phyloP scores from a whole-genome alignment of 192 early-diverging fungal species.

The Phlyctochytrium arcticum region DNA sequence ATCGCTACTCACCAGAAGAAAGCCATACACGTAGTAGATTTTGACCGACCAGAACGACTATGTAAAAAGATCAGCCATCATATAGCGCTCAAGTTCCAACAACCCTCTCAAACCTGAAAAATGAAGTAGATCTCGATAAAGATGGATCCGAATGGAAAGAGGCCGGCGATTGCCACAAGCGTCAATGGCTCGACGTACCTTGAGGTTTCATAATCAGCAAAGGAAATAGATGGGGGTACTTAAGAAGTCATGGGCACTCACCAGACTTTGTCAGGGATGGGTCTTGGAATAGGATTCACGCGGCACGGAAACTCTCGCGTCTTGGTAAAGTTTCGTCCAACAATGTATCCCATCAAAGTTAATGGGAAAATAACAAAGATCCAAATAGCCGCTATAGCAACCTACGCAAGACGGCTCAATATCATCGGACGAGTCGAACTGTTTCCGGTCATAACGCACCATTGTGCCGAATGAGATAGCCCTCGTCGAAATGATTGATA shows the following conservation, averaged over 20 bases:
- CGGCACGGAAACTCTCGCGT: conserved; percentile 70
- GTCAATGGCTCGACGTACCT: conserved; percentile 62
- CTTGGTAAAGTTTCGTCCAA: conserved; percentile 62
- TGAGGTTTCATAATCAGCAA: neutral
- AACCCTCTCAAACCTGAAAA: conserved; percentile 54
- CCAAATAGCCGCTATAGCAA: conserved; percentile 80
- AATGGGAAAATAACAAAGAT: conserved; percentile 78
- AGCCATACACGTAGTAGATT: conserved; percentile 94
- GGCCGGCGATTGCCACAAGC: conserved; percentile 73
- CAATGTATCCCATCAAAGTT: conserved; percentile 71
- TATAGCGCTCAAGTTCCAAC: too few species aligned
- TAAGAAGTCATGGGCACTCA: neutral
- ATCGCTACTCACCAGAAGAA: conserved; percentile 59
- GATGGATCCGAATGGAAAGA: conserved; percentile 89
- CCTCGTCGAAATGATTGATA: conserved; percentile 73
- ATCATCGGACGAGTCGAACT: too few species aligned
- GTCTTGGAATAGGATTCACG: conserved; percentile 90
- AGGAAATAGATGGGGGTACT: conserved; percentile 27
- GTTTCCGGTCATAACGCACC: conserved; percentile 44
- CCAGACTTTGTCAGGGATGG: conserved; percentile 83
- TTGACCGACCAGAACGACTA: conserved; percentile 88
- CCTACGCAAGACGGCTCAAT: too few species aligned
- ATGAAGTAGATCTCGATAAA: conserved; percentile 98
- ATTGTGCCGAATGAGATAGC: conserved; percentile 88
- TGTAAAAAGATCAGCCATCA: too few species aligned